Percentiles rank a stretch among this genome's conserved stretches.
phyloP scores from a whole-genome alignment of 2,329 filamentous ascomycete species.

The Fusarium vanettenii region DNA sequence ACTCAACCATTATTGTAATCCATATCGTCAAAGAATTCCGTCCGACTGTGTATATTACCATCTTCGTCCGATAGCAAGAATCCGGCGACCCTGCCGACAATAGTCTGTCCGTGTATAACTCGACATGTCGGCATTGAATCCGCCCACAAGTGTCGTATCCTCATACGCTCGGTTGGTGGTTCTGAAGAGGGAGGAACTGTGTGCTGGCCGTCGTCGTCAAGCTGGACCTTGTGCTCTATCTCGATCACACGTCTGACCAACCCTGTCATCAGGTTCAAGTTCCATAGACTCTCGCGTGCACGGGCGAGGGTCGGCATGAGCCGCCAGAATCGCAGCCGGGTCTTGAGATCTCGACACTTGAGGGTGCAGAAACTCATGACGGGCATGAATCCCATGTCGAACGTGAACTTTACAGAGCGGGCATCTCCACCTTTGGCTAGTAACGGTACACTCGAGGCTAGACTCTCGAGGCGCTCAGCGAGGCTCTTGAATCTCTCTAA shows the following conservation, averaged over 20 bases:
- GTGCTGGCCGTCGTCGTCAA: not conserved
- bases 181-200: not conserved
- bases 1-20: not conserved
- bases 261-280: not conserved
- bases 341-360: not conserved
- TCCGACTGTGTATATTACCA: not conserved
- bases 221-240: not conserved
- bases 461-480: not conserved
- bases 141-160: slow-evolving; percentile 3
- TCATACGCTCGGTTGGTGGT: not conserved
- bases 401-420: not conserved
- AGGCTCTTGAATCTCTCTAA: not conserved
- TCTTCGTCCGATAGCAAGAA: not conserved
- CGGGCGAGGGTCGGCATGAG: not conserved
- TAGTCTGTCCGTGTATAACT: not conserved
- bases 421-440: not conserved
- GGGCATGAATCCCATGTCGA: slow-evolving; percentile 7
- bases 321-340: not conserved
- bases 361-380: not conserved
- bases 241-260: not conserved
- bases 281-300: slow-evolving; percentile 1
- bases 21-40: not conserved
- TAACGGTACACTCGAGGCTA: not conserved
- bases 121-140: not conserved
- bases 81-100: not conserved